Percentiles rank a stretch among this genome's conserved stretches.
These are phyloP conservation scores for Solanum ahanhuiri DNA, from an alignment of 257 asterid genomes.

Conservation along the genomic window DNA sequence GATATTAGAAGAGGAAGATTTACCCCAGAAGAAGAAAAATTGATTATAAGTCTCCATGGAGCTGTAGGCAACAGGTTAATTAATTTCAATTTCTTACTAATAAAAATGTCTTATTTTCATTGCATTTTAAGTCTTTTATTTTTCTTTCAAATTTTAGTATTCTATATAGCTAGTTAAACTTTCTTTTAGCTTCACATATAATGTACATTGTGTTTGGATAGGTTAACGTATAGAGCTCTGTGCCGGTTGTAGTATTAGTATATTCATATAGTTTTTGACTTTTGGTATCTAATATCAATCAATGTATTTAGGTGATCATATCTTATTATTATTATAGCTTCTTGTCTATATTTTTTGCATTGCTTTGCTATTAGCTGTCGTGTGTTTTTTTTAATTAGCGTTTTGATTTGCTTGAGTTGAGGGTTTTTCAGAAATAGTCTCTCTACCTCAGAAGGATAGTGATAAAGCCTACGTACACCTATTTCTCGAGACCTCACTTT, in stretches of 20 bases:
- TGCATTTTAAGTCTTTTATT: not conserved
- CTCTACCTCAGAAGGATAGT: not conserved
- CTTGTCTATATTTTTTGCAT: not conserved
- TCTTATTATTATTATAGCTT: not conserved
- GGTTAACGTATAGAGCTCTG: not conserved
- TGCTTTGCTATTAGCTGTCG: not conserved
- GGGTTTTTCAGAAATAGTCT: not conserved
- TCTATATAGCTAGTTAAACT: not conserved
- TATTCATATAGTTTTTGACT: not conserved
- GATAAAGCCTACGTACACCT: accelerated
- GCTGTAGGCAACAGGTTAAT: conserved; percentile 90
- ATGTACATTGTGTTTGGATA: not conserved
- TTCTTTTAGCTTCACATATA: not conserved
- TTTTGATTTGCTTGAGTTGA: not conserved
- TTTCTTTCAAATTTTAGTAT: not conserved
- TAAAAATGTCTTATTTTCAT: not conserved
- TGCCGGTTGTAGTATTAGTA: not conserved
- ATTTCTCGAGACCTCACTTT: not conserved
- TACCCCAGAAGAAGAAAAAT: conserved; percentile 74
- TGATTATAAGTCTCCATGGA: conserved; percentile 81
- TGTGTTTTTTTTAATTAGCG: not conserved
- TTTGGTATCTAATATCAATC: not conserved
- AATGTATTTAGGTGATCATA: not conserved
- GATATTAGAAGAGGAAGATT: conserved; percentile 91
- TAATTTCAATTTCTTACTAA: not conserved